Conservation (phyloP, 2,329 filamentous ascomycete genomes). For the Myriosclerotinia curreyana region DNA sequence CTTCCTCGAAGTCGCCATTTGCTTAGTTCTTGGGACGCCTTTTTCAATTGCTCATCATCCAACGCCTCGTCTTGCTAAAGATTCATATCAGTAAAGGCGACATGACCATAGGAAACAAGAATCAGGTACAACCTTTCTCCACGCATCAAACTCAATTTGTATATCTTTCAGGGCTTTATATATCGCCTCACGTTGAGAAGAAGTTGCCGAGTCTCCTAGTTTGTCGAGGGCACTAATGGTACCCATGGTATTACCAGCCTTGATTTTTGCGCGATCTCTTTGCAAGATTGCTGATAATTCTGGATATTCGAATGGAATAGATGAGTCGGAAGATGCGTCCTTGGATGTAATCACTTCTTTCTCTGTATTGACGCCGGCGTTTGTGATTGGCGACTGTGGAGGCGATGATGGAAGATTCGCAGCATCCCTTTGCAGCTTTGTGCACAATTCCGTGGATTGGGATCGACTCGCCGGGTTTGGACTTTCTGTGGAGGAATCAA, state of each 20-base stretch:
- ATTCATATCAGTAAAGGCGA: neutral
- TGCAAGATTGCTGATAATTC: neutral
- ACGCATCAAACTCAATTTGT: neutral
- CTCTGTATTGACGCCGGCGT: neutral
- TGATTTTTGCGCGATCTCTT: neutral
- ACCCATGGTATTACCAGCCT: neutral
- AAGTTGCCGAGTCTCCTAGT: neutral
- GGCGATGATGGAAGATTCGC: neutral
- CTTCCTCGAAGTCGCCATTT: neutral
- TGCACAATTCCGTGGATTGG: neutral
- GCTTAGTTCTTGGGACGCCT: no score
- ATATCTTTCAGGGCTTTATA: neutral
- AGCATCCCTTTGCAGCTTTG: neutral
- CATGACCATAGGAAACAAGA: accelerated
- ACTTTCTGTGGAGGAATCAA: no score
- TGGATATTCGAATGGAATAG: neutral
- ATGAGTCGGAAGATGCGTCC: no score
- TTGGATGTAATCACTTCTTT: neutral
- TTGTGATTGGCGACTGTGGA: neutral
- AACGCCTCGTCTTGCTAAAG: no score
- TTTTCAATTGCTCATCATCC: neutral
- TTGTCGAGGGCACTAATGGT: neutral
- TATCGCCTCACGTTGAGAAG: neutral
- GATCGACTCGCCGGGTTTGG: neutral
- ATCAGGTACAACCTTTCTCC: neutral